Evolutionary conservation across 257 asterid genomes (phyloP).

Genomic region (Nicotiana otophora): DNA sequence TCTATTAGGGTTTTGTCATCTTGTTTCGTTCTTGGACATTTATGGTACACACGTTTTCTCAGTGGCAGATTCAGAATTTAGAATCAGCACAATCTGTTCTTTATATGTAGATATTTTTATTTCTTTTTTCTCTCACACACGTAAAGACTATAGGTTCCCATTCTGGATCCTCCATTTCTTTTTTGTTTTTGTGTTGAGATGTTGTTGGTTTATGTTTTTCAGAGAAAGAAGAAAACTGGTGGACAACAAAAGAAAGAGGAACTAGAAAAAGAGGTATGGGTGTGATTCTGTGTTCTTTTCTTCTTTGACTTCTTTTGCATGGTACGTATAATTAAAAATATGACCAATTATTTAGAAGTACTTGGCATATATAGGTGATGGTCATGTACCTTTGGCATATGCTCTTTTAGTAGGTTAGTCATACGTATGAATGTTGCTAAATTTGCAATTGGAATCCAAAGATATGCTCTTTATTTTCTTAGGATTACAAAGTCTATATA

Average conservation of each 20-base stretch:
- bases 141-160: not conserved
- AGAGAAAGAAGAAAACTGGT: constrained; percentile 53
- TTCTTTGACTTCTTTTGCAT: not conserved
- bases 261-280: constrained; percentile 78
- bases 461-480: not conserved
- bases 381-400: not conserved
- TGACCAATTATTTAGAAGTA: not conserved
- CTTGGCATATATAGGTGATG: constrained; percentile 8
- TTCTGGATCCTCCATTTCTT: not conserved
- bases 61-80: not conserved
- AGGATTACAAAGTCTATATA: no score
- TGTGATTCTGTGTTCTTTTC: constrained; percentile 6
- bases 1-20: not conserved
- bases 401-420: not conserved
- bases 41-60: not conserved
- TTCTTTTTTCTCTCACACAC: not conserved
- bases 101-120: not conserved
- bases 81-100: not conserved
- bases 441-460: not conserved
- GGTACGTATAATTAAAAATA: constrained; percentile 4
- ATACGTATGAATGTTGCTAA: not conserved
- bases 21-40: not conserved
- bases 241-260: constrained; percentile 61
- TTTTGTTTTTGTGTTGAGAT: not conserved
- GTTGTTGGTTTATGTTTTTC: constrained; percentile 12